Evolutionary conservation across 768 basidiomycete genomes (phyloP).

Genomic region (Trametes maxima): DNA sequence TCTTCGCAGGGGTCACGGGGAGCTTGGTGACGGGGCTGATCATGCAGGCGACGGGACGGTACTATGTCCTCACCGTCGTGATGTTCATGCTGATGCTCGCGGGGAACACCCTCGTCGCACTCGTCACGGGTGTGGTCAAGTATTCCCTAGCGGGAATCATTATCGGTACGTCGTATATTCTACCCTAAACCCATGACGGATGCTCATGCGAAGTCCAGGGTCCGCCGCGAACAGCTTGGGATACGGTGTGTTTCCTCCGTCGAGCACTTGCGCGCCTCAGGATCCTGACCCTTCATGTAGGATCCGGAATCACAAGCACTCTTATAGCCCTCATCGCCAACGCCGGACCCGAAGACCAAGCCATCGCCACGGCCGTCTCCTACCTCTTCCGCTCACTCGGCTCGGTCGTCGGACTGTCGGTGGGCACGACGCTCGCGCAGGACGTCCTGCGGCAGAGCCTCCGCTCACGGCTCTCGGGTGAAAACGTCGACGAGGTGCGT

Average conservation of each 20-base stretch:
- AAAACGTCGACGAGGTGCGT: conserved; percentile 51
- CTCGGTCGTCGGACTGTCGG: conserved; percentile 56
- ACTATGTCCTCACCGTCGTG: conserved; percentile 50
- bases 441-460: conserved; percentile 49
- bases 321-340: conserved; percentile 65
- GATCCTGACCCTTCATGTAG: conserved; percentile 31
- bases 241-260: conserved; percentile 18
- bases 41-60: conserved; percentile 62
- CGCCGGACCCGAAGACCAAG: conserved; percentile 61
- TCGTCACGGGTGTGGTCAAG: conserved; percentile 43
- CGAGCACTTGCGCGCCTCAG: not conserved
- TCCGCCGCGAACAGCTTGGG: conserved; percentile 27
- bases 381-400: conserved; percentile 70
- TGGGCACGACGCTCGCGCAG: conserved; percentile 61
- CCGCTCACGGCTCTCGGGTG: conserved; percentile 42
- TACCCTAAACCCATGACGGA: not conserved
- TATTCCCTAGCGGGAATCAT: conserved; percentile 43
- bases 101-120: conserved; percentile 41
- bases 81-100: conserved; percentile 42
- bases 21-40: conserved; percentile 53
- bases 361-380: conserved; percentile 66
- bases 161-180: conserved; percentile 38
- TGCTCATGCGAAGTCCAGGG: conserved; percentile 15
- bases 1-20: conserved; percentile 50
- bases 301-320: conserved; percentile 55